A percentile compares a stretch with the other conserved stretches of the same genome.
These are phyloP conservation scores for Drosera capensis DNA, from an alignment of 148 eudicot species.

Conservation along the genomic window DNA sequence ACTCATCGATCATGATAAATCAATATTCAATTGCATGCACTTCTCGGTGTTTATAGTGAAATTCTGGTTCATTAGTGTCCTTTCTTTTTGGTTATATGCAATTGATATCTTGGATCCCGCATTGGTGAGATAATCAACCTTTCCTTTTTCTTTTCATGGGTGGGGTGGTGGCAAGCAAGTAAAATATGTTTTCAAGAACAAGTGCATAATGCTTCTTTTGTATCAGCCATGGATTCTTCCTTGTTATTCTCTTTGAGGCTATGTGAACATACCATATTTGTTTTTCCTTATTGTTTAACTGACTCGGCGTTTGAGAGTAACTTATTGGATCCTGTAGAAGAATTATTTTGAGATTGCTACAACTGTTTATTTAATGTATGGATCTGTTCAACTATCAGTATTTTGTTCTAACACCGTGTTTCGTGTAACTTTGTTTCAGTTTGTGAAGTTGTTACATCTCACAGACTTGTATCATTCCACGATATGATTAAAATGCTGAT, in stretches of 20 bases:
- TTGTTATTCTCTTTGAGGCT: too few relatives aligned
- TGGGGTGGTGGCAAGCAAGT: not conserved
- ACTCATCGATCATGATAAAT: too few relatives aligned
- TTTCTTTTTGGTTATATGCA: slow-evolving; percentile 61
- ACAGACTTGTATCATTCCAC: slow-evolving; percentile 78
- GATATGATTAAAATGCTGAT: slow-evolving; percentile 91
- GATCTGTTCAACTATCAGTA: not conserved
- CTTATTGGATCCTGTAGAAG: too few relatives aligned
- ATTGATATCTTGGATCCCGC: slow-evolving; percentile 95
- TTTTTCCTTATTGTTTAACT: too few relatives aligned
- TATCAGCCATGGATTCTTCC: too few relatives aligned
- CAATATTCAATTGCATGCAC: not conserved
- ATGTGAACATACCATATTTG: too few relatives aligned
- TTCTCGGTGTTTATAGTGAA: not conserved
- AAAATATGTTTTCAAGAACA: not conserved
- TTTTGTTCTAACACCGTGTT: not conserved
- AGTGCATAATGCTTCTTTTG: not conserved
- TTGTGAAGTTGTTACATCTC: slow-evolving; percentile 45
- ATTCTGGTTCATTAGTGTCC: not conserved
- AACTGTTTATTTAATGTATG: not conserved
- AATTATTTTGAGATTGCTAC: too few relatives aligned
- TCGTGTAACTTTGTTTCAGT: slow-evolving; percentile 29
- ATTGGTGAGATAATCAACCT: slow-evolving; percentile 25
- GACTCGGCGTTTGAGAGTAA: too few relatives aligned
- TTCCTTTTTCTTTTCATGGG: not conserved